Conservation (phyloP, 805 yeast species). For the Candida wancherniae region DNA sequence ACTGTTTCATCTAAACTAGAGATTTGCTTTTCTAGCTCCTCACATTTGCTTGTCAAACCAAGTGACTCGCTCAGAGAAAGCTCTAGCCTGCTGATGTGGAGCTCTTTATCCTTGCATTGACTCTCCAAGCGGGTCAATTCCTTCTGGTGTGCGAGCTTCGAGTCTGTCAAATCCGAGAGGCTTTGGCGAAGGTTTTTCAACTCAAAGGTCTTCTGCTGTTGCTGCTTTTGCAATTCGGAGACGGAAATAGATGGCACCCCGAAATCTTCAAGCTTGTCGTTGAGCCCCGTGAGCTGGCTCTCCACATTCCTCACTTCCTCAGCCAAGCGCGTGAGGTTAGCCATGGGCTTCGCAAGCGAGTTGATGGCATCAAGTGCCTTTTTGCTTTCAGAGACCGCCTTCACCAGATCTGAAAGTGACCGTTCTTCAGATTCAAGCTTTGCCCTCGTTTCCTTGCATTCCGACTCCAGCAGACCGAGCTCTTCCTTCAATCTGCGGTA, state of each 20-base stretch:
- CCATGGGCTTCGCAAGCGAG: conserved; percentile 23
- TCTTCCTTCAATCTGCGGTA: conserved; percentile 19
- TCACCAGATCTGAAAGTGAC: too few species aligned
- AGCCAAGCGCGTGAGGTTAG: conserved; percentile 31
- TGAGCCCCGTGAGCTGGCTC: conserved; percentile 22
- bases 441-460: conserved; percentile 1
- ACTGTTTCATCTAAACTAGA: conserved; percentile 12
- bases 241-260: conserved; percentile 35
- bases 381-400: conserved; percentile 1
- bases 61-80: conserved; percentile 44
- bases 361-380: conserved; percentile 11
- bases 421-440: neutral
- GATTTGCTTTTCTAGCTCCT: conserved; percentile 26
- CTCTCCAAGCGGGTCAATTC: conserved; percentile 45
- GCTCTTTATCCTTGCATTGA: conserved; percentile 47
- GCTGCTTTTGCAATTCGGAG: conserved; percentile 44
- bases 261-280: conserved; percentile 32
- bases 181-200: conserved; percentile 38
- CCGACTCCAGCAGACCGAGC: neutral
- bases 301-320: conserved; percentile 26
- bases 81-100: conserved; percentile 51
- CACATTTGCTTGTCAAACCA: conserved; percentile 34
- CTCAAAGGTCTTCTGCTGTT: conserved; percentile 32
- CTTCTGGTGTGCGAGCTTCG: conserved; percentile 41
- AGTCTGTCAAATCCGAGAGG: conserved; percentile 29